Conservation (phyloP, 2,329 filamentous ascomycete genomes). For the Fusarium cicatricum region DNA sequence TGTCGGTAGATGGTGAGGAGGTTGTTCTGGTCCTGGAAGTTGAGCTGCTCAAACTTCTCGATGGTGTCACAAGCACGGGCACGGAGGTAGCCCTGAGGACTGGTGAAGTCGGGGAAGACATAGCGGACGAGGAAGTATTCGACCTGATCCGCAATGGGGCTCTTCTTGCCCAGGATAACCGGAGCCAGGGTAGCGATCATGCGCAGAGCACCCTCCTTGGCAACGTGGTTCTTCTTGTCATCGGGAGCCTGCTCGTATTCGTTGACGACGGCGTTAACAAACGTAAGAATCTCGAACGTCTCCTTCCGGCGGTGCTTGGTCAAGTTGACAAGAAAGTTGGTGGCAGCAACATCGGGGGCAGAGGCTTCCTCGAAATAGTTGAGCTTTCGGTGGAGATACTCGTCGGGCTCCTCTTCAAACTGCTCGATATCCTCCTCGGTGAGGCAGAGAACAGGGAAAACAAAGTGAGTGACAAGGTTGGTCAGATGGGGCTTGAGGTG, state of each 20-base stretch:
- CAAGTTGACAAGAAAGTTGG: constrained; percentile 93
- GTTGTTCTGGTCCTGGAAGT: constrained; percentile 97
- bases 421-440: constrained; percentile 91
- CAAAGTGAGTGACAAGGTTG: constrained; percentile 89
- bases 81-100: constrained; percentile 88
- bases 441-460: constrained; percentile 95
- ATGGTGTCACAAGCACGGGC: constrained; percentile 96
- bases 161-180: constrained; percentile 97
- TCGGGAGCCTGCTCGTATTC: constrained; percentile 86
- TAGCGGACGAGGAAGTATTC: constrained; percentile 99
- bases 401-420: constrained; percentile 92
- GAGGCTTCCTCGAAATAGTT: constrained; percentile 99
- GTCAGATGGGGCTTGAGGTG: constrained; percentile 93
- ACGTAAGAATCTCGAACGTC: constrained; percentile 92
- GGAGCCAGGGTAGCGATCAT: constrained; percentile 97
- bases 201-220: constrained; percentile 94
- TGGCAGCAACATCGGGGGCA: constrained; percentile 92
- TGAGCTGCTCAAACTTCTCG: constrained; percentile 96
- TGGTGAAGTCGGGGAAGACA: constrained; percentile 97
- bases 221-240: constrained; percentile 89
- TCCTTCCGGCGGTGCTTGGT: constrained; percentile 96
- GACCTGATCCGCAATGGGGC: constrained; percentile 95
- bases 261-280: constrained; percentile 94
- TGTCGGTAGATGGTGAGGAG: constrained; percentile 95
- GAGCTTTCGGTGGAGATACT: constrained; percentile 95